Evolutionary conservation across 352 stramenopile species (phyloP).

Genomic region (Phytophthora nicotianae): DNA sequence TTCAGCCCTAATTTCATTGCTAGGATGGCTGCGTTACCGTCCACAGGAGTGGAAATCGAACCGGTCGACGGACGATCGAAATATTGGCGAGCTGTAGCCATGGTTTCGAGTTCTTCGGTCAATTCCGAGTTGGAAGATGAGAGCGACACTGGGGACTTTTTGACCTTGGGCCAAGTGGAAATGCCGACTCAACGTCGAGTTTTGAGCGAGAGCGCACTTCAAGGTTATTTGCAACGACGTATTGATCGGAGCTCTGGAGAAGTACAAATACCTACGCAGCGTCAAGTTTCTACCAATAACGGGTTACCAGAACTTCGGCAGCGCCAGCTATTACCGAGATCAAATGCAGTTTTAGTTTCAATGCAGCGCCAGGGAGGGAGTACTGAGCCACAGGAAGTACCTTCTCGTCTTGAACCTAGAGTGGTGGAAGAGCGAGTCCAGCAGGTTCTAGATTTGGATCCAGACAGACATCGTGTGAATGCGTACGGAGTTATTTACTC

Average conservation of each 20-base stretch:
- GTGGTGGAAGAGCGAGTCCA: constrained; percentile 5
- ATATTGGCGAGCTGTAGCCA: constrained; percentile 25
- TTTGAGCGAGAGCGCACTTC: background rate
- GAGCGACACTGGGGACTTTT: constrained; percentile 8
- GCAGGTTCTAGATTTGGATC: background rate
- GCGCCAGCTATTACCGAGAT: constrained; percentile 5
- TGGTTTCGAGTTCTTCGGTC: background rate
- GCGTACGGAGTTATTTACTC: constrained; percentile 23
- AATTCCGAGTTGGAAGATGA: constrained; percentile 2
- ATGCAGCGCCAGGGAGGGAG: background rate
- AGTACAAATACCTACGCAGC: background rate
- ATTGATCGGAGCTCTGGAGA: background rate
- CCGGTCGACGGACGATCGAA: constrained; percentile 5
- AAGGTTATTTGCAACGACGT: background rate
- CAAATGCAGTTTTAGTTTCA: background rate
- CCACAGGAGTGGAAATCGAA: constrained; percentile 9
- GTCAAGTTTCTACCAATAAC: background rate
- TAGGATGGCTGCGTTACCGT: constrained; percentile 16
- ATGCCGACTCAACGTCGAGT: background rate
- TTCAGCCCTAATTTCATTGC: constrained; percentile 17
- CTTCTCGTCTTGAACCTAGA: background rate
- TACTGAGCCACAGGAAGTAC: background rate
- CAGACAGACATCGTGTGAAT: constrained; percentile 2
- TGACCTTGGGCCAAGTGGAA: constrained; percentile 4
- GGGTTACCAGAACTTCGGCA: background rate